phyloP scores from a whole-genome alignment of 73 alveolate species.

The Tetrahymena malaccensis region DNA sequence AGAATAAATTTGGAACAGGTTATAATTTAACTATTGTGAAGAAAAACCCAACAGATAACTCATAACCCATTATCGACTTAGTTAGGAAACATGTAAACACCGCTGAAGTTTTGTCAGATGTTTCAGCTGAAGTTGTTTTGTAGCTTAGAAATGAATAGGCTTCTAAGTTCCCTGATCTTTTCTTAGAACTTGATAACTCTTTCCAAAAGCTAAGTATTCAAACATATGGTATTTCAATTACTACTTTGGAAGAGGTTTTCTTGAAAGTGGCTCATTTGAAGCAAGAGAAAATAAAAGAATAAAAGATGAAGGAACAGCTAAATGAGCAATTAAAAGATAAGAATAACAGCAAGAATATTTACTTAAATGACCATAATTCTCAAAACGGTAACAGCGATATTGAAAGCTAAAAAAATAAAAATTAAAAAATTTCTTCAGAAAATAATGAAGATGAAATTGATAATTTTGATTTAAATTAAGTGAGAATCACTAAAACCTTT shows the following conservation, averaged over 20 bases:
- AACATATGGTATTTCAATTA: conserved; percentile 81
- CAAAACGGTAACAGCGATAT: no score
- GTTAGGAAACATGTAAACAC: conserved; percentile 17
- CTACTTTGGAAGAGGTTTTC: conserved; percentile 93
- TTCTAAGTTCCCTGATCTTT: conserved; percentile 54
- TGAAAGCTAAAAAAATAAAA: not conserved
- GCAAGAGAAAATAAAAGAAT: conserved; percentile 39
- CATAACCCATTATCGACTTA: not conserved
- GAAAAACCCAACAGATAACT: conserved; percentile 36
- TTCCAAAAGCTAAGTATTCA: conserved; percentile 55
- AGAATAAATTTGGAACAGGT: conserved; percentile 93
- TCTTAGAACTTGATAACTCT: conserved; percentile 55
- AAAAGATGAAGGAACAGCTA: no score
- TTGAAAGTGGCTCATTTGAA: conserved; percentile 71
- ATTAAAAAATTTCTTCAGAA: not conserved
- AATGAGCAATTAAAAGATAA: no score
- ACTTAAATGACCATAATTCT: no score
- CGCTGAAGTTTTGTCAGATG: conserved; percentile 33
- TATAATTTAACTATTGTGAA: conserved; percentile 52
- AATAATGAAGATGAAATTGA: conserved; percentile 4
- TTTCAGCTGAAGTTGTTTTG: conserved; percentile 67
- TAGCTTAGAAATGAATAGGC: conserved; percentile 56
- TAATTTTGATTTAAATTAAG: conserved; percentile 52
- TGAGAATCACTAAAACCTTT: conserved; percentile 24
- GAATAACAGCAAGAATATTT: no score